Evolutionary conservation across 768 basidiomycete species (phyloP).

Genomic region (Naganishia kalamii): DNA sequence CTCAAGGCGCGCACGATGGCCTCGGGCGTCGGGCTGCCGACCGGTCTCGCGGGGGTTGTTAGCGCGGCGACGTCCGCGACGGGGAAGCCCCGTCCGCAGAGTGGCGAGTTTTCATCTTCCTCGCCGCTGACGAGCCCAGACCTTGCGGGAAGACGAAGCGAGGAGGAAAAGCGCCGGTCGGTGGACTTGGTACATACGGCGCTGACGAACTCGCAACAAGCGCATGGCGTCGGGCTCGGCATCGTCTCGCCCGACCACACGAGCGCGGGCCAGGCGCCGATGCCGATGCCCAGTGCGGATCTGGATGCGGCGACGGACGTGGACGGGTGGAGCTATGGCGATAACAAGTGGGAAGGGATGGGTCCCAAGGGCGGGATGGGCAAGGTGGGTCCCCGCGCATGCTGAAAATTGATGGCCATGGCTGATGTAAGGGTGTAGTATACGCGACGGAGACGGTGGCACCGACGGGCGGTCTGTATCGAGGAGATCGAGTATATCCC

Average conservation of each 20-base stretch:
- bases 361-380: slow-evolving; percentile 75
- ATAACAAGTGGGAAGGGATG: slow-evolving; percentile 87
- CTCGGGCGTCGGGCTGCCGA: background rate
- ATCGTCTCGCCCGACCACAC: background rate
- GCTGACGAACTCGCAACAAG: background rate
- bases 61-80: background rate
- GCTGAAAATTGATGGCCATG: background rate
- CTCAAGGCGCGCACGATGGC: slow-evolving; percentile 41
- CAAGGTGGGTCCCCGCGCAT: slow-evolving; percentile 50
- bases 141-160: background rate
- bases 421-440: slow-evolving; percentile 51
- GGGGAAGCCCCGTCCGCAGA: background rate
- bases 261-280: background rate
- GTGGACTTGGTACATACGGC: background rate
- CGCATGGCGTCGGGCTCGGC: background rate
- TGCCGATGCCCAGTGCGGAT: slow-evolving; percentile 13
- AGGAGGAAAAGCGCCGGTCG: background rate
- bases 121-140: slow-evolving; percentile 1
- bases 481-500: slow-evolving; percentile 58
- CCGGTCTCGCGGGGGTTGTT: background rate
- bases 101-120: background rate
- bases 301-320: slow-evolving; percentile 56
- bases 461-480: slow-evolving; percentile 68
- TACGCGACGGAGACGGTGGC: slow-evolving; percentile 80
- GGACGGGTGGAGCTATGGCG: slow-evolving; percentile 89